A percentile compares a stretch with the other conserved stretches of the same genome.
phyloP scores from a whole-genome alignment of 75 land plant species.

The Cryptomeria japonica region DNA sequence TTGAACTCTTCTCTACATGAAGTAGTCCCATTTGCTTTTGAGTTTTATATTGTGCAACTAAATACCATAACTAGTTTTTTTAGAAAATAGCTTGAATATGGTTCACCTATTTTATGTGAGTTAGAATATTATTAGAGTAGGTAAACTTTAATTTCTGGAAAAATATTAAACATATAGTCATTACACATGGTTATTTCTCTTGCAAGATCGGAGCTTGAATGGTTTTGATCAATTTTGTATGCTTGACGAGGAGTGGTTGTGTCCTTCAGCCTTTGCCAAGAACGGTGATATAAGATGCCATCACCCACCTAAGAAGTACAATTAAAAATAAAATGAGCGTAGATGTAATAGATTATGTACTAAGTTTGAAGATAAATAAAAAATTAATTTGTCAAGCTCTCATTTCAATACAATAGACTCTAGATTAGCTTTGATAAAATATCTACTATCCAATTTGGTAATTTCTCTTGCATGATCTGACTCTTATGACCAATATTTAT shows the following conservation, averaged over 20 bases:
- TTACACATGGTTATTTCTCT: slow-evolving; percentile 71
- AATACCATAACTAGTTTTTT: background rate
- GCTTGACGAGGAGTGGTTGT: slow-evolving; percentile 55
- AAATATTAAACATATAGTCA: slow-evolving; percentile 62
- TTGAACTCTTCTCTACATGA: background rate
- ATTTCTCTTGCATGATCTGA: slow-evolving; percentile 43
- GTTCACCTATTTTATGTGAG: slow-evolving; percentile 46
- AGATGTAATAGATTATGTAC: background rate
- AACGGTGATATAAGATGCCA: slow-evolving; percentile 50
- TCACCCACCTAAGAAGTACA: slow-evolving; percentile 45
- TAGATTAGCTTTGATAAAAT: slow-evolving; percentile 52
- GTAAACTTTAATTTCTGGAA: slow-evolving; percentile 31
- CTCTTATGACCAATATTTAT: slow-evolving; percentile 36
- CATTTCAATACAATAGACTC: slow-evolving; percentile 41
- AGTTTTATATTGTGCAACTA: too few relatives aligned
- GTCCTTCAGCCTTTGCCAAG: slow-evolving; percentile 75
- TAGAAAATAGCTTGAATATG: background rate
- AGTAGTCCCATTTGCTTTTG: too few relatives aligned
- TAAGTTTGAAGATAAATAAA: too few relatives aligned
- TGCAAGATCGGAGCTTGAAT: slow-evolving; percentile 66
- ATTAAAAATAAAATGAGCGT: background rate
- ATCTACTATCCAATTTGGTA: slow-evolving; percentile 60
- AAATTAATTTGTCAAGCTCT: slow-evolving; percentile 21
- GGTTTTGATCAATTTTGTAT: slow-evolving; percentile 41
- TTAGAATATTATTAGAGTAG: slow-evolving; percentile 41